Conservation (phyloP, 2,329 filamentous ascomycete species). For the Pseudocercospora macadamiae region DNA sequence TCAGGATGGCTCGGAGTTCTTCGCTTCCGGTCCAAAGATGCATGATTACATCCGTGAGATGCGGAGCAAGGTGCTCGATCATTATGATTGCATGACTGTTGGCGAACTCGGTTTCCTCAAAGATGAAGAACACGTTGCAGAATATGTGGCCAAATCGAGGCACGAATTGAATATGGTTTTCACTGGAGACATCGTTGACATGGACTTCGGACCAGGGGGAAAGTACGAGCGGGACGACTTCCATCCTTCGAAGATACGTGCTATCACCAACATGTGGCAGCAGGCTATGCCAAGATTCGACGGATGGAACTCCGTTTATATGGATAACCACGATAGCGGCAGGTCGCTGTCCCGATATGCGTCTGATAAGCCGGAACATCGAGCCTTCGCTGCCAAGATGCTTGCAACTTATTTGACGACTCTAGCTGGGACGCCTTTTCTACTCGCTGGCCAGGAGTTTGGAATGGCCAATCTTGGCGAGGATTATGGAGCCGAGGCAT, state of each 20-base stretch:
- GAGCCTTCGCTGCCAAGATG: conserved; percentile 57
- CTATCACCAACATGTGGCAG: conserved; percentile 61
- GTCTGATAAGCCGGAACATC: conserved; percentile 40
- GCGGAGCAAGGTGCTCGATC: conserved; percentile 42
- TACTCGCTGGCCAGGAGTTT: conserved; percentile 68
- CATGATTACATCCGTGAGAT: conserved; percentile 55
- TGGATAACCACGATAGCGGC: conserved; percentile 67
- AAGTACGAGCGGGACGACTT: conserved; percentile 55
- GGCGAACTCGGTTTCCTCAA: conserved; percentile 52
- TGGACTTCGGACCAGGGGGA: conserved; percentile 50
- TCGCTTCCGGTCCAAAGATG: conserved; percentile 41
- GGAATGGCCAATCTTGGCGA: conserved; percentile 48
- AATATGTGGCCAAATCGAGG: conserved; percentile 54
- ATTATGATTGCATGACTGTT: conserved; percentile 55
- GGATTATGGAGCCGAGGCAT: conserved; percentile 35
- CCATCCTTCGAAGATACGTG: conserved; percentile 50
- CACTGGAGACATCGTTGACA: conserved; percentile 65
- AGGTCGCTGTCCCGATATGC: conserved; percentile 60
- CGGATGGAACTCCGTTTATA: conserved; percentile 64
- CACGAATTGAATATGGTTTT: conserved; percentile 72
- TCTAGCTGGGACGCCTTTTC: conserved; percentile 53
- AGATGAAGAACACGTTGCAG: conserved; percentile 35
- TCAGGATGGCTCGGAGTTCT: conserved; percentile 23
- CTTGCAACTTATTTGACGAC: conserved; percentile 38
- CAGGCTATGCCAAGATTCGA: conserved; percentile 58